Evolutionary conservation across 2,329 filamentous ascomycete species (phyloP).

Genomic region (Colletotrichum sp.): DNA sequence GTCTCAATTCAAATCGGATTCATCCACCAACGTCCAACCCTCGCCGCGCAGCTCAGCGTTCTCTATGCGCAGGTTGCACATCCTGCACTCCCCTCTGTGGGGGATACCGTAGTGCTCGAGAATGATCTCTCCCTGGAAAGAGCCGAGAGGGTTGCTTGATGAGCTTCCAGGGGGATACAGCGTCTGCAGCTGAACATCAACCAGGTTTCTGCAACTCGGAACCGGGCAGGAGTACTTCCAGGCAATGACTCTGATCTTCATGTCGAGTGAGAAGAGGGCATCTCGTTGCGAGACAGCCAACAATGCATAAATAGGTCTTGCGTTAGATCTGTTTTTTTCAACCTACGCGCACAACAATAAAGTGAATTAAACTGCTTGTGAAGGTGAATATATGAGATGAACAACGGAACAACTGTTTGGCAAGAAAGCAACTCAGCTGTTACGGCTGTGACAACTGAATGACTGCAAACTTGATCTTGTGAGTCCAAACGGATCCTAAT

Average conservation of each 20-base stretch:
- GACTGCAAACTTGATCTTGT: not conserved
- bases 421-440: not conserved
- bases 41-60: not conserved
- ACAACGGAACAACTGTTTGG: not conserved
- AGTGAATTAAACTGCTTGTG: not conserved
- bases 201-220: not conserved
- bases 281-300: not conserved
- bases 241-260: not conserved
- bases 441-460: not conserved
- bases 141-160: not conserved
- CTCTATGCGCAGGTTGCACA: not conserved
- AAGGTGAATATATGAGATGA: not conserved
- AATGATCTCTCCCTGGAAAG: not conserved
- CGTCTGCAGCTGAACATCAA: not conserved
- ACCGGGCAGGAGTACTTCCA: not conserved
- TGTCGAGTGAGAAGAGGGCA: not conserved
- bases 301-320: not conserved
- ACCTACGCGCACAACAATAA: not conserved
- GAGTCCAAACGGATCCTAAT: not conserved
- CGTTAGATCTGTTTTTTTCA: accelerated
- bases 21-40: not conserved
- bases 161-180: not conserved
- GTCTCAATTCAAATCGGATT: not conserved
- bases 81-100: not conserved
- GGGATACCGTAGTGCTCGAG: not conserved